Percentiles rank a stretch among this genome's conserved stretches.
These are phyloP conservation scores for Drechslerella coelobrocha DNA, from an alignment of 2,329 filamentous ascomycete genomes.

Conservation along the genomic window DNA sequence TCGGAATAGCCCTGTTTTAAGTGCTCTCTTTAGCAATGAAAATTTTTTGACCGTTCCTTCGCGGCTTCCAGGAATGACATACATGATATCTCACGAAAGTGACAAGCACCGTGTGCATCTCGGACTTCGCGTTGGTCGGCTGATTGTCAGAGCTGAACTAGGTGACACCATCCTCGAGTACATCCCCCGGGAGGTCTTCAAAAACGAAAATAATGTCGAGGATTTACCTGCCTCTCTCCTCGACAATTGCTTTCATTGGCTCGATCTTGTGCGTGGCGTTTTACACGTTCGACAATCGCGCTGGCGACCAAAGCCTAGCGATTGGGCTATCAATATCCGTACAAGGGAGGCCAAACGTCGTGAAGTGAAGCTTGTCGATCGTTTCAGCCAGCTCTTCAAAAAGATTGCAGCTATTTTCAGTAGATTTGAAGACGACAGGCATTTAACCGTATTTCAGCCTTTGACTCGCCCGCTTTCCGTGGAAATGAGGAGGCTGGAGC, in stretches of 20 bases:
- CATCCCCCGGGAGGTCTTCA: conserved; percentile 57
- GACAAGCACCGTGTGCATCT: conserved; percentile 64
- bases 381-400: conserved; percentile 59
- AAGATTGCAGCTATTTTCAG: conserved; percentile 61
- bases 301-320: conserved; percentile 58
- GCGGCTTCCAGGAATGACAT: conserved; percentile 63
- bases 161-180: conserved; percentile 56
- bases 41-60: conserved; percentile 65
- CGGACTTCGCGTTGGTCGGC: conserved; percentile 59
- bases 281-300: conserved; percentile 65
- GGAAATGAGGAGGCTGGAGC: conserved; percentile 64
- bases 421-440: conserved; percentile 61
- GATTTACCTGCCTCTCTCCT: conserved; percentile 65
- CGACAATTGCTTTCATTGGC: conserved; percentile 67
- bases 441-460: conserved; percentile 63
- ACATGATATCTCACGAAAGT: conserved; percentile 59
- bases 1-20: conserved; percentile 60
- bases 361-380: conserved; percentile 61
- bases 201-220: conserved; percentile 14
- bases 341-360: conserved; percentile 55
- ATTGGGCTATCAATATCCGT: conserved; percentile 60
- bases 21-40: conserved; percentile 65
- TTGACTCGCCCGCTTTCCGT: conserved; percentile 57
- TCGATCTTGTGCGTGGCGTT: conserved; percentile 61
- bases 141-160: conserved; percentile 61